Evolutionary conservation across 129 eudicot species (phyloP).

Genomic region (Flaveria linearis): DNA sequence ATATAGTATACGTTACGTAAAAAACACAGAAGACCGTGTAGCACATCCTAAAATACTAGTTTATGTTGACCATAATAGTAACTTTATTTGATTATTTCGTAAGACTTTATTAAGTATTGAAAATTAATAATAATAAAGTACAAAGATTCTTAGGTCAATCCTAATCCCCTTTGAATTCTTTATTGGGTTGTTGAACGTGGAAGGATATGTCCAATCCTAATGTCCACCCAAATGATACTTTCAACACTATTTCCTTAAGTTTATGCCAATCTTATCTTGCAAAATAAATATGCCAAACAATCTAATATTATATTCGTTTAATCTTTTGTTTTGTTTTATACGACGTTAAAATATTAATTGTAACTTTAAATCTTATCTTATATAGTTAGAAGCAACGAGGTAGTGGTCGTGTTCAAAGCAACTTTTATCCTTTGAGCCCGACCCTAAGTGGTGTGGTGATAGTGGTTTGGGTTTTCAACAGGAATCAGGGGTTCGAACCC

Average conservation of each 20-base stretch:
- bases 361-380: background rate
- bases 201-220: conserved; percentile 30
- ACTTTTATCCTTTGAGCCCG: conserved; percentile 29
- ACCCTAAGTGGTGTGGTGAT: too few relatives aligned
- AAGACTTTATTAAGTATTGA: background rate
- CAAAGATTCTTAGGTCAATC: conserved; percentile 17
- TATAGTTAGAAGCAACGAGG: conserved; percentile 9
- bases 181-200: conserved; percentile 19
- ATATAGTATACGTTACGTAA: too few relatives aligned
- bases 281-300: conserved; percentile 5
- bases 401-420: conserved; percentile 26
- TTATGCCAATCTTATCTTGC: conserved; percentile 31
- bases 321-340: conserved; percentile 20
- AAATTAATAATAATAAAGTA: background rate
- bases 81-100: background rate
- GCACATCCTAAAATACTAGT: too few relatives aligned
- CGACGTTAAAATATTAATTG: conserved; percentile 9
- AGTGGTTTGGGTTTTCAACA: too few relatives aligned
- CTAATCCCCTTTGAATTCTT: conserved; percentile 15
- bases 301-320: conserved; percentile 9
- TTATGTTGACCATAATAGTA: background rate
- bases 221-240: conserved; percentile 32
- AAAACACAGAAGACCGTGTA: too few relatives aligned
- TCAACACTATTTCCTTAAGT: conserved; percentile 9
- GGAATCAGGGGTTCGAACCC: too few relatives aligned